Percentiles rank a stretch among this genome's conserved stretches.
These are phyloP conservation scores for Globisporangium canariense DNA, from an alignment of 352 stramenopile genomes.

Conservation along the genomic window DNA sequence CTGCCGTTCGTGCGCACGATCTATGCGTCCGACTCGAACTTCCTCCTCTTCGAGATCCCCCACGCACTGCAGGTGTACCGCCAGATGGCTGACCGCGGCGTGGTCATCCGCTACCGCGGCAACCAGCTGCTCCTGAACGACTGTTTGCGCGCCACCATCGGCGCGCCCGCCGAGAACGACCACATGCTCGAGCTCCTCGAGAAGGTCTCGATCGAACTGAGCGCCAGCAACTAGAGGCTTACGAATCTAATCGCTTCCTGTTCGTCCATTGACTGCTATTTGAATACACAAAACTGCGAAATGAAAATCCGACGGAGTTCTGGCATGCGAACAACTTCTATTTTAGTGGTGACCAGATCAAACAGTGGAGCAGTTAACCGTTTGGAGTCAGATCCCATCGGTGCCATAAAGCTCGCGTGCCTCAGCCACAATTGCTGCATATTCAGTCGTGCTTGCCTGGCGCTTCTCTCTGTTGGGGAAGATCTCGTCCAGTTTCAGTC, in stretches of 20 bases:
- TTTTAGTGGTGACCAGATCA: too few species aligned
- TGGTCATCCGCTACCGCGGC: constrained; percentile 96
- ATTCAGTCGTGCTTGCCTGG: constrained; percentile 4
- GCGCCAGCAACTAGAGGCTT: constrained; percentile 3
- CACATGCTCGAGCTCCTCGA: constrained; percentile 88
- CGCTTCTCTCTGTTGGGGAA: constrained; percentile 4
- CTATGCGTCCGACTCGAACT: constrained; percentile 96
- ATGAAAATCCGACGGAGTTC: background rate
- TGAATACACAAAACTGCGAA: background rate
- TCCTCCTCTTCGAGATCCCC: constrained; percentile 94
- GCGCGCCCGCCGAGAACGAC: constrained; percentile 92
- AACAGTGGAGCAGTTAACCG: too few species aligned
- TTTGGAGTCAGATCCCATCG: constrained; percentile 2
- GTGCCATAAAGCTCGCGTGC: constrained; percentile 13
- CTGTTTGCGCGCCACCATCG: constrained; percentile 95
- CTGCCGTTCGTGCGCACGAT: constrained; percentile 93
- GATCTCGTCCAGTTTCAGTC: constrained; percentile 14
- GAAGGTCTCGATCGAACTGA: constrained; percentile 54
- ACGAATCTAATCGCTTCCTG: background rate
- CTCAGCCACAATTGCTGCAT: constrained; percentile 13
- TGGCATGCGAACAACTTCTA: too few species aligned
- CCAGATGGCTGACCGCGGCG: constrained; percentile 88
- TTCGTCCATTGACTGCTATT: background rate
- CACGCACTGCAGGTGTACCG: constrained; percentile 93
- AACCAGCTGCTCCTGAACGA: constrained; percentile 95